Evolutionary conservation across 176 grass and related monocot species (phyloP).

Genomic region (Cocos nucifera): DNA sequence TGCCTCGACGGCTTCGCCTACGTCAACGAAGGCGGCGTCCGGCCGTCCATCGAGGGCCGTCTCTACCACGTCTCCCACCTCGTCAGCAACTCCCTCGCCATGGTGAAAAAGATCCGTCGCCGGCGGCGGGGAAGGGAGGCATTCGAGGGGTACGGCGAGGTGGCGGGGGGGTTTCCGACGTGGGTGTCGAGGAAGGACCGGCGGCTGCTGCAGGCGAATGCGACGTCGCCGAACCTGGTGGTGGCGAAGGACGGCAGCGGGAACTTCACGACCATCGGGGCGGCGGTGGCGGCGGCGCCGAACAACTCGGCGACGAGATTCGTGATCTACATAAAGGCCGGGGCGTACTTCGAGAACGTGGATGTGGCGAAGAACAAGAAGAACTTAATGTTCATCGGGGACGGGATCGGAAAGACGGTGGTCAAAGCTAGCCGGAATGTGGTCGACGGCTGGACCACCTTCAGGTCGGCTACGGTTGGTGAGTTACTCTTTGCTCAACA

Average conservation of each 20-base stretch:
- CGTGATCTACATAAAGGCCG: conserved; percentile 88
- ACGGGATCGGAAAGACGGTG: conserved; percentile 84
- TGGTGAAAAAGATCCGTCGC: conserved; percentile 58
- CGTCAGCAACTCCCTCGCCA: conserved; percentile 84
- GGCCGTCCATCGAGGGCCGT: conserved; percentile 30
- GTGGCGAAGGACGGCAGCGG: conserved; percentile 74
- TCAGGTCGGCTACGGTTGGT: conserved; percentile 86
- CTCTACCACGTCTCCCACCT: conserved; percentile 38
- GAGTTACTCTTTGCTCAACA: not conserved
- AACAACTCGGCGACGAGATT: conserved; percentile 30
- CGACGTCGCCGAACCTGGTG: conserved; percentile 25
- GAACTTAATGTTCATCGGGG: conserved; percentile 84
- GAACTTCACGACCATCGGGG: conserved; percentile 45
- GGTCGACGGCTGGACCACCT: conserved; percentile 79
- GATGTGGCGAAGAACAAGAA: conserved; percentile 53
- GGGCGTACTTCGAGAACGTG: conserved; percentile 84
- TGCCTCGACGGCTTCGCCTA: conserved; percentile 64
- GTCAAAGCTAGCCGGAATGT: conserved; percentile 87
- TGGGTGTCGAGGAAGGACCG: conserved; percentile 52
- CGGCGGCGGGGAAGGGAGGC: conserved; percentile 14
- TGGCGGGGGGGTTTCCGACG: conserved; percentile 44
- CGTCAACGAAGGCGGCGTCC: conserved; percentile 23
- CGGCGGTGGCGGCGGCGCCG: conserved; percentile 67
- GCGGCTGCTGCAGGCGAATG: conserved; percentile 49
- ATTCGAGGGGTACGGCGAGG: conserved; percentile 54